A percentile compares a stretch with the other conserved stretches of the same genome.
phyloP scores from a whole-genome alignment of 2,329 filamentous ascomycete genomes.

The Diplodia scrobiculata region DNA sequence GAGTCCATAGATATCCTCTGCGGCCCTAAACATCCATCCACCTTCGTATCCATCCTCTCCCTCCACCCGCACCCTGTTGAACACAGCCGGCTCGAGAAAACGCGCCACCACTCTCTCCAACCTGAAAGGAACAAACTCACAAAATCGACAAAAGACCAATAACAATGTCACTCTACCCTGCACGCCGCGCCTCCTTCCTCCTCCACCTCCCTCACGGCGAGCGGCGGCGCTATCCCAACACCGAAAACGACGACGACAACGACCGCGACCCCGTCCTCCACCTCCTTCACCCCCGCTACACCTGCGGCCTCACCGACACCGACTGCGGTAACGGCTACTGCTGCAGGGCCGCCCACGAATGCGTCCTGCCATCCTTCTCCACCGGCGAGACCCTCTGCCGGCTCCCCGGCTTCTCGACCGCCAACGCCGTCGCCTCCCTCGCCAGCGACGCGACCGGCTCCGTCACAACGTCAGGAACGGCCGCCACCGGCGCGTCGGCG shows the following conservation, averaged over 20 bases:
- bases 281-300: constrained; percentile 3
- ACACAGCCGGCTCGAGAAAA: neutral
- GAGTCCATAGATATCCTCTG: too few species aligned
- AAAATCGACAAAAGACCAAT: neutral
- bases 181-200: neutral
- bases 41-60: too few species aligned
- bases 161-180: neutral
- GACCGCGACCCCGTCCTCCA: neutral
- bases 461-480: neutral
- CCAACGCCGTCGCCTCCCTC: neutral
- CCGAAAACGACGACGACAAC: neutral
- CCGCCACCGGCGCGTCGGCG: neutral
- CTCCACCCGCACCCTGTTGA: neutral
- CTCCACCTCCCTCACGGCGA: neutral
- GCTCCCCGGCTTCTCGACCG: neutral
- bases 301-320: constrained; percentile 17
- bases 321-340: constrained; percentile 13
- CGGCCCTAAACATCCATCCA: too few species aligned
- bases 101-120: neutral
- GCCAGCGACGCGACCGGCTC: neutral
- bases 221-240: neutral
- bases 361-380: neutral
- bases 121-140: neutral
- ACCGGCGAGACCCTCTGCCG: neutral
- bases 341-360: neutral